These are phyloP conservation scores for Penicillium sp. DNA, from an alignment of 2,329 filamentous ascomycete genomes.

Conservation along the genomic window DNA sequence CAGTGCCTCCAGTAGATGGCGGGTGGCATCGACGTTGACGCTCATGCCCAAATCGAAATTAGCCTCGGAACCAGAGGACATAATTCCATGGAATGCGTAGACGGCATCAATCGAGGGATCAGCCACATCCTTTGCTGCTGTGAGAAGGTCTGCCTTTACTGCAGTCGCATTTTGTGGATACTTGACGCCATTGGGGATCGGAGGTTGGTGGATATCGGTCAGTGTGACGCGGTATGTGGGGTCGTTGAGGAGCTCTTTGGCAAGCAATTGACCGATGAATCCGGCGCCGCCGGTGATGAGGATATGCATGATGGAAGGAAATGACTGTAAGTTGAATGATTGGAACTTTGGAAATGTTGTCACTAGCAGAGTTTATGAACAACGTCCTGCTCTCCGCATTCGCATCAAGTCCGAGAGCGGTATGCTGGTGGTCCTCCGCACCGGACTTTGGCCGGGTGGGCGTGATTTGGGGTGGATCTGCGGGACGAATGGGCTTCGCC, in stretches of 20 bases:
- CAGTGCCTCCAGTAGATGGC: constrained; percentile 56
- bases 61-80: constrained; percentile 65
- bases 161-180: constrained; percentile 53
- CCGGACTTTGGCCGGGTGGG: constrained; percentile 31
- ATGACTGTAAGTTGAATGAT: background rate
- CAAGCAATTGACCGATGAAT: constrained; percentile 65
- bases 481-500: constrained; percentile 7
- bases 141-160: constrained; percentile 56
- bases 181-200: constrained; percentile 50
- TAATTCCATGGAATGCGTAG: constrained; percentile 68
- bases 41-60: constrained; percentile 60
- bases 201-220: constrained; percentile 58
- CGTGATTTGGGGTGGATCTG: constrained; percentile 12
- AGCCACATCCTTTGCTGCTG: constrained; percentile 40
- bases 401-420: constrained; percentile 38
- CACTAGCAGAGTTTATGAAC: constrained; percentile 10
- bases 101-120: constrained; percentile 52
- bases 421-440: constrained; percentile 22
- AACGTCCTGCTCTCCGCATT: constrained; percentile 30
- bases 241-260: constrained; percentile 55
- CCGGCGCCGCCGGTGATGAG: constrained; percentile 66
- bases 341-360: background rate
- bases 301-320: constrained; percentile 44
- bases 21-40: constrained; percentile 63
- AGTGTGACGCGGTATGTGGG: constrained; percentile 53